Conservation (phyloP, 768 basidiomycete genomes). For the Thelephora aurantiotincta region DNA sequence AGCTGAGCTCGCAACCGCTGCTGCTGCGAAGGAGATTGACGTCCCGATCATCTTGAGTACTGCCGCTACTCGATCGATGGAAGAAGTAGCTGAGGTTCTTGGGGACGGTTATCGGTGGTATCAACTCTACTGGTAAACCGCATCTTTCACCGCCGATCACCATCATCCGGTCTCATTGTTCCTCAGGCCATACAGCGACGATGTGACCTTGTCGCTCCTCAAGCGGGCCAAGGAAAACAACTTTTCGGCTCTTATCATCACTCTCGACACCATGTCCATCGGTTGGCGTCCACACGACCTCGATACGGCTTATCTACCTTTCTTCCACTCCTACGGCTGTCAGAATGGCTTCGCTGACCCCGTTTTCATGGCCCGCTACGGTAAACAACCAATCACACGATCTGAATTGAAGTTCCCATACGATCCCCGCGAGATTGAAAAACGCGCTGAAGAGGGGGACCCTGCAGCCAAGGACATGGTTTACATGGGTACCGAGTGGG, state of each 20-base stretch:
- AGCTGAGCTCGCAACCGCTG: constrained; percentile 60
- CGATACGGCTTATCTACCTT: constrained; percentile 48
- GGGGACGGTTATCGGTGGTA: constrained; percentile 62
- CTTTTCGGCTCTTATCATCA: constrained; percentile 63
- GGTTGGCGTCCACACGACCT: constrained; percentile 75
- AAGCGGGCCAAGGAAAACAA: constrained; percentile 50
- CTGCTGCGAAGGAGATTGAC: constrained; percentile 44
- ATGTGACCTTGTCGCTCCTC: constrained; percentile 50
- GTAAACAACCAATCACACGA: constrained; percentile 27
- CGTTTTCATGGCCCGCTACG: constrained; percentile 53
- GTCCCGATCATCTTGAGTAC: constrained; percentile 69
- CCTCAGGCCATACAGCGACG: constrained; percentile 49
- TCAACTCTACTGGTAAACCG: constrained; percentile 64
- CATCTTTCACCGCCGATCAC: background rate
- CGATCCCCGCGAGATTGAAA: constrained; percentile 31
- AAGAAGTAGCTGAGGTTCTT: constrained; percentile 63
- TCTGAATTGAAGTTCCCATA: constrained; percentile 44
- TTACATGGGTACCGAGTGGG: constrained; percentile 45
- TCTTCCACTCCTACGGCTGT: constrained; percentile 46
- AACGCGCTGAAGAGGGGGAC: constrained; percentile 32
- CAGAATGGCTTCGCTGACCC: constrained; percentile 66
- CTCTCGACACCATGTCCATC: constrained; percentile 57
- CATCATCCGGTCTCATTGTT: background rate
- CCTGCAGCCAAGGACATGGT: constrained; percentile 22
- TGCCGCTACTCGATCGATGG: constrained; percentile 57